Conservation (phyloP, 2,329 filamentous ascomycete species). For the Ophiostoma triangulosporum region DNA sequence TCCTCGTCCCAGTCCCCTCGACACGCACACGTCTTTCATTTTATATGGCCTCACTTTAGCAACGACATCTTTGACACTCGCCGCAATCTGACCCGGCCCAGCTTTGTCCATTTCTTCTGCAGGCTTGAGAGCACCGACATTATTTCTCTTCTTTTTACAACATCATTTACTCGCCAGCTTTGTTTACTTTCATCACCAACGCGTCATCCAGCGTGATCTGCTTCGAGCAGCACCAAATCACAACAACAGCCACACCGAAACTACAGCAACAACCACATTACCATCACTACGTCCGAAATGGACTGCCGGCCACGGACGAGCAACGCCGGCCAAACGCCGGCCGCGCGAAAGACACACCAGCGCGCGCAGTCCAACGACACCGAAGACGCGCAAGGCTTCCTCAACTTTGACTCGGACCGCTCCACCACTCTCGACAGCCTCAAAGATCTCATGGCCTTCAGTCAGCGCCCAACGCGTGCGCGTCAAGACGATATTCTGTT, state of each 20-base stretch:
- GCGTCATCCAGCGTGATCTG: slow-evolving; percentile 3
- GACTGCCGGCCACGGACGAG: slow-evolving; percentile 7
- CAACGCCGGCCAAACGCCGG: slow-evolving; percentile 4
- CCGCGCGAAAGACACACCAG: slow-evolving; percentile 2
- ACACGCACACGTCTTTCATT: slow-evolving; percentile 7
- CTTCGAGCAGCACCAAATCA: background rate
- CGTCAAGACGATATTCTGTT: slow-evolving; percentile 26
- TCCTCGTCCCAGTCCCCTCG: background rate
- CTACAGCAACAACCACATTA: background rate
- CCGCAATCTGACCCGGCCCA: background rate
- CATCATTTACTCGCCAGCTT: slow-evolving; percentile 5
- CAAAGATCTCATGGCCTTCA: slow-evolving; percentile 13
- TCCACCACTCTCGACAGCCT: slow-evolving; percentile 13
- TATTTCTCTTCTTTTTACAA: background rate
- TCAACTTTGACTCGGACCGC: slow-evolving; percentile 13
- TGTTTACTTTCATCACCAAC: slow-evolving; percentile 10
- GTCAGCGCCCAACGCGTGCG: slow-evolving; percentile 5
- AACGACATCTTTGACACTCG: background rate
- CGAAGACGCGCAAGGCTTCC: background rate
- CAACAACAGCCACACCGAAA: background rate
- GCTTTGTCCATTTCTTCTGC: background rate
- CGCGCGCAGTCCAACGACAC: background rate
- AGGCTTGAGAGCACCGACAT: background rate
- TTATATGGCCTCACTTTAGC: background rate
- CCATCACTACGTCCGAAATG: background rate